phyloP scores from a whole-genome alignment of 2,329 filamentous ascomycete genomes.

The Aureobasidium vineae region DNA sequence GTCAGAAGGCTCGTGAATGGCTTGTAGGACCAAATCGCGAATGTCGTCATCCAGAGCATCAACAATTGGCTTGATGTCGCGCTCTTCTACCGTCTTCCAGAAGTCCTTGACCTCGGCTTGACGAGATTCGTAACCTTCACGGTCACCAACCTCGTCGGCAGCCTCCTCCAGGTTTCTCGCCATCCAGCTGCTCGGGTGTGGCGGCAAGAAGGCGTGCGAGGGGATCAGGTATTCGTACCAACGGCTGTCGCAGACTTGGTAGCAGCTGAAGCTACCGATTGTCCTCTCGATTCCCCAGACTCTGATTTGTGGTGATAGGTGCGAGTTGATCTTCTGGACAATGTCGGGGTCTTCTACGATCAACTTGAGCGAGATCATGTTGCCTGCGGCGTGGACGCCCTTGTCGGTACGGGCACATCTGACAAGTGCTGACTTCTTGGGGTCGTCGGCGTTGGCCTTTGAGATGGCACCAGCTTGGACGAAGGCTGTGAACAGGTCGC shows the following conservation, averaged over 20 bases:
- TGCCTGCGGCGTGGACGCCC: slow-evolving; percentile 93
- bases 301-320: slow-evolving; percentile 83
- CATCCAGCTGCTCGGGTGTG: slow-evolving; percentile 82
- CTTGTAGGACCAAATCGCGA: slow-evolving; percentile 60
- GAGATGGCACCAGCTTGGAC: slow-evolving; percentile 89
- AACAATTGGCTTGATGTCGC: slow-evolving; percentile 69
- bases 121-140: slow-evolving; percentile 65
- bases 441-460: slow-evolving; percentile 94
- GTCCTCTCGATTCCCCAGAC: slow-evolving; percentile 93
- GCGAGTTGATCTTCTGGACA: slow-evolving; percentile 84
- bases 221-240: slow-evolving; percentile 98
- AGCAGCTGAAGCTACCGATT: slow-evolving; percentile 89
- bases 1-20: slow-evolving; percentile 45
- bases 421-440: slow-evolving; percentile 91
- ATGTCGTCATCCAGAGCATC: slow-evolving; percentile 61
- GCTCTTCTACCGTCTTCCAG: slow-evolving; percentile 80
- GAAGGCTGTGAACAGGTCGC: slow-evolving; percentile 89
- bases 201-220: slow-evolving; percentile 86
- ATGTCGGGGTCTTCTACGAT: slow-evolving; percentile 90
- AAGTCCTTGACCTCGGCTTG: slow-evolving; percentile 77
- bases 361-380: slow-evolving; percentile 91
- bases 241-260: slow-evolving; percentile 89
- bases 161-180: slow-evolving; percentile 78
- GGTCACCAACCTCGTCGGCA: slow-evolving; percentile 69
- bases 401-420: slow-evolving; percentile 96